phyloP scores from a whole-genome alignment of 768 basidiomycete genomes.

The Boletus subparvulus region DNA sequence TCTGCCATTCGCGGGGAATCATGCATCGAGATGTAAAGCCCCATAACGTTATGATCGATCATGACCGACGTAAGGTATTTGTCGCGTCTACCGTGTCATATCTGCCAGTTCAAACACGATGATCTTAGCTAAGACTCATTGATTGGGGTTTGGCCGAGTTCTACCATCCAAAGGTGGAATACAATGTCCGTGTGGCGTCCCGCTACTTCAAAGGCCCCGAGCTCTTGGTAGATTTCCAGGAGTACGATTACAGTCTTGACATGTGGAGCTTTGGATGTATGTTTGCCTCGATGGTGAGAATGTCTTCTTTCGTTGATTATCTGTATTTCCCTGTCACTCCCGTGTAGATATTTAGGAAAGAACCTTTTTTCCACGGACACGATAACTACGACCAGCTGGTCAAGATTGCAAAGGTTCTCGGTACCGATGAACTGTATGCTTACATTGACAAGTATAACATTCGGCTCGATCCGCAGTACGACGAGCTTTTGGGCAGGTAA shows the following conservation, averaged over 20 bases:
- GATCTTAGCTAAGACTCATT: conserved; percentile 80
- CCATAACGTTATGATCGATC: conserved; percentile 99
- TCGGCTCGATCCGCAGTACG: conserved; percentile 92
- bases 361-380: conserved; percentile 99
- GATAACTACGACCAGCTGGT: conserved; percentile 99
- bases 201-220: conserved; percentile 99
- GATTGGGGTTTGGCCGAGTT: conserved; percentile 99
- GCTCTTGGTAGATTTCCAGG: conserved; percentile 94
- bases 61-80: conserved; percentile 88
- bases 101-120: conserved; percentile 11
- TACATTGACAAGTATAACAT: conserved; percentile 97
- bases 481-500: conserved; percentile 87
- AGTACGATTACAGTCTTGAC: conserved; percentile 96
- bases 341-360: conserved; percentile 92
- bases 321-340: neutral
- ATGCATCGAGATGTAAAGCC: conserved; percentile 99
- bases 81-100: conserved; percentile 4
- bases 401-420: conserved; percentile 96
- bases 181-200: conserved; percentile 96
- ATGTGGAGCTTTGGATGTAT: conserved; percentile 99
- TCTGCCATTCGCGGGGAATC: conserved; percentile 97
- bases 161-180: conserved; percentile 96
- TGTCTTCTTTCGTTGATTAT: neutral
- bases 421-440: conserved; percentile 90
- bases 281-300: conserved; percentile 94